Evolutionary conservation across 768 basidiomycete genomes (phyloP).

Genomic region (Pulveroboletus frians): DNA sequence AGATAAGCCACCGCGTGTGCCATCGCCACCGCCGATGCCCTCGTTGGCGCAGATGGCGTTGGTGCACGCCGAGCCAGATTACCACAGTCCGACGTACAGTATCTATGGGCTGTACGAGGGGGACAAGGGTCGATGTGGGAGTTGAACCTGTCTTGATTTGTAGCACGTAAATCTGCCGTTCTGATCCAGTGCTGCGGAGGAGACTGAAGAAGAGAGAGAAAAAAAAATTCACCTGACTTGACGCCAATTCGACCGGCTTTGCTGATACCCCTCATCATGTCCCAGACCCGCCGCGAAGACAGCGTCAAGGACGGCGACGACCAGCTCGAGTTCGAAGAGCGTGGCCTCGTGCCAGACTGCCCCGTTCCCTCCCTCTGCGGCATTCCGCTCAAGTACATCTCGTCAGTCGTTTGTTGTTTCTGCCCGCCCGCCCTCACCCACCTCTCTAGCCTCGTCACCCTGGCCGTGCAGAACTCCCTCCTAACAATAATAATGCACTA

Average conservation of each 20-base stretch:
- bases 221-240: constrained; percentile 5
- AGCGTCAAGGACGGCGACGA: constrained; percentile 28
- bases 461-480: constrained; percentile 88
- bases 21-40: constrained; percentile 69
- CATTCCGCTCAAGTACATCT: constrained; percentile 74
- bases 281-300: constrained; percentile 15
- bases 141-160: constrained; percentile 19
- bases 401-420: constrained; percentile 42
- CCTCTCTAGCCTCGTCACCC: constrained; percentile 58
- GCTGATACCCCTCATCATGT: constrained; percentile 27
- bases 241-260: background rate
- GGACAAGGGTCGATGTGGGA: constrained; percentile 47
- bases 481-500: constrained; percentile 96
- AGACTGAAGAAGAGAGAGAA: too few species aligned
- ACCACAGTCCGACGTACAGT: constrained; percentile 79
- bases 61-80: constrained; percentile 57
- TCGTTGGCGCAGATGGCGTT: constrained; percentile 73
- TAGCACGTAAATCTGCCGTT: background rate
- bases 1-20: constrained; percentile 73
- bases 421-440: background rate
- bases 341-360: constrained; percentile 37
- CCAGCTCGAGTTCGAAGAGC: constrained; percentile 43
- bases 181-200: constrained; percentile 16
- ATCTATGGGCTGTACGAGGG: constrained; percentile 70
- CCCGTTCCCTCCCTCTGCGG: constrained; percentile 58